Evolutionary conservation across 2,329 filamentous ascomycete genomes (phyloP).

Genomic region (Ceratocystis ficicola): DNA sequence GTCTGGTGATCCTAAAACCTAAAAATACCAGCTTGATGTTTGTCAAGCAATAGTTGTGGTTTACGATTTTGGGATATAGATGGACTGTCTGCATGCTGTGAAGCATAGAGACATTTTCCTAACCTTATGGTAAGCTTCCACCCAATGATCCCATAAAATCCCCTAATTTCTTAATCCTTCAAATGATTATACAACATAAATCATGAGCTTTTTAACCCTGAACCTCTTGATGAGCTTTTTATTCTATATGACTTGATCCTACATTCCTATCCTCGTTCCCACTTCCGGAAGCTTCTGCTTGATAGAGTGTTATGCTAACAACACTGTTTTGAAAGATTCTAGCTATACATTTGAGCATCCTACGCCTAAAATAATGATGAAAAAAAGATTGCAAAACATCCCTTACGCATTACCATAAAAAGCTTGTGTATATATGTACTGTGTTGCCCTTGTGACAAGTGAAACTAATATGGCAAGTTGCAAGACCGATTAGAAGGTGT

Average conservation of each 20-base stretch:
- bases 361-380: slow-evolving; percentile 22
- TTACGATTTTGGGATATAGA: slow-evolving; percentile 14
- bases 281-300: slow-evolving; percentile 13
- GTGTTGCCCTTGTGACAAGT: not conserved
- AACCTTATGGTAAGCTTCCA: slow-evolving; percentile 34
- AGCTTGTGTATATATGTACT: not conserved
- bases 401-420: no score
- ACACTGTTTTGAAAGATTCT: slow-evolving; percentile 12
- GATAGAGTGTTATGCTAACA: slow-evolving; percentile 17
- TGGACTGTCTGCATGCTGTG: not conserved
- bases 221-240: slow-evolving; percentile 44
- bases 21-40: slow-evolving; percentile 6
- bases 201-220: slow-evolving; percentile 61
- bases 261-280: not conserved
- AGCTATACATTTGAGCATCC: slow-evolving; percentile 10
- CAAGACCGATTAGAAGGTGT: no score
- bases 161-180: slow-evolving; percentile 26
- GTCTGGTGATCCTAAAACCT: not conserved
- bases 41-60: not conserved
- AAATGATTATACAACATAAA: slow-evolving; percentile 45
- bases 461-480: not conserved
- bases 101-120: slow-evolving; percentile 20
- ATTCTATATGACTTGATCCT: slow-evolving; percentile 44
- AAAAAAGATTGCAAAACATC: slow-evolving; percentile 26
- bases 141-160: slow-evolving; percentile 21